Evolutionary conservation across 2,329 filamentous ascomycete species (phyloP), one percentile per base, ranked within the genome.

Genomic region (Cercospora canescens): DNA sequence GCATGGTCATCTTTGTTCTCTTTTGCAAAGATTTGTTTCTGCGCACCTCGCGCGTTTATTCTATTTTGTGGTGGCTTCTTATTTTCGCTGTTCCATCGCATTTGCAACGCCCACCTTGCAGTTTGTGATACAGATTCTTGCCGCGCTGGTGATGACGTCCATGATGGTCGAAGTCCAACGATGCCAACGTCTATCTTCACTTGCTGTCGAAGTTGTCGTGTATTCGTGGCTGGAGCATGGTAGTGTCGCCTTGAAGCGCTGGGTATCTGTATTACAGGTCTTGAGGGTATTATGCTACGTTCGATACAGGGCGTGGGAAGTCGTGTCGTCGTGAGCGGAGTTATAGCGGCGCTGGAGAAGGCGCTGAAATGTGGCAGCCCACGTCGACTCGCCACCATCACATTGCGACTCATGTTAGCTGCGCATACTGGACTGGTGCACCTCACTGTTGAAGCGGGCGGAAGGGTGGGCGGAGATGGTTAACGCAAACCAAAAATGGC

Each of bases 341-440:
- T 37, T 34, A 67, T 21, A 50, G 61, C 34, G 59, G 63, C 60
- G 56, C 59, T 63, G 30, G n/a, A 37, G 21, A 54, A 60, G 34
- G 65, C 60, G 65, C 21, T 65, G 35, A 57, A 56, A 62, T 68
- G 61, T 56, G 63, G 64, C 24, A 71, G 65, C 56, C 67, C 63
- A 62, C 45, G 64, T 63, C 69, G 69, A 66, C 60, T 69, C 26
- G 64, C 58, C 41, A 67, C 64, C 62, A 70, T 64, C 37, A 63
- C 70, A 82, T 81, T 78, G 74, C 80, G 74, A 74, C 77, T 81
- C 81, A 83, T 83, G 41, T 71, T 72, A 65, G 61, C 62, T 64
- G 60, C 62, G 64, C 68, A 70, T 70, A 39, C 62, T 70, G 66
- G 34, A 60, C 26, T 55, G 50, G 18, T 30, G 48, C 16, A 63